These are phyloP conservation scores for Leucaena leucocephala DNA, from an alignment of 306 rosid genomes.

Conservation along the genomic window DNA sequence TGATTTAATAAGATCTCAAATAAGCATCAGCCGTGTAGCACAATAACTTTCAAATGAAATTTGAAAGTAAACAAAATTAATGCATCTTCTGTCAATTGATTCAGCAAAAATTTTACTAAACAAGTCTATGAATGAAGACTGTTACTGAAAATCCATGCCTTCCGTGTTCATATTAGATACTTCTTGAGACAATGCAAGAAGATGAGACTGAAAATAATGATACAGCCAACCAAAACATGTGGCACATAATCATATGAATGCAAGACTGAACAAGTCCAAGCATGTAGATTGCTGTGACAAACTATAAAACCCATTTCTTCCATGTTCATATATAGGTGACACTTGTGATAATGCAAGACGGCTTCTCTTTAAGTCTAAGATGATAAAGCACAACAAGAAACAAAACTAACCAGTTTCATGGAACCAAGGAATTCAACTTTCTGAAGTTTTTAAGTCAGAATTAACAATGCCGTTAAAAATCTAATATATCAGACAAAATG, in stretches of 20 bases:
- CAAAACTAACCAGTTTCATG: background rate
- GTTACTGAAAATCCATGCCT: background rate
- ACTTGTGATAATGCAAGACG: background rate
- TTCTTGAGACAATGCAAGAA: background rate
- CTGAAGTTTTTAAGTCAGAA: background rate
- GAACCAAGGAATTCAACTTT: background rate
- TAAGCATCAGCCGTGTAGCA: background rate
- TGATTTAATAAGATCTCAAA: slow-evolving; percentile 6
- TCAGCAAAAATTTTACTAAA: background rate
- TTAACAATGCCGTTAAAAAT: background rate
- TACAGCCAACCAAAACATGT: background rate
- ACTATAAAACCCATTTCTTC: background rate
- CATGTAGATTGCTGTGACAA: background rate
- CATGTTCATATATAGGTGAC: background rate
- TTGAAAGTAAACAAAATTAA: background rate
- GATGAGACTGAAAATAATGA: background rate
- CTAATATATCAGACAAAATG: background rate
- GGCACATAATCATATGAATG: background rate
- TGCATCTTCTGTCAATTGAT: background rate
- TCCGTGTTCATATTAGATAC: background rate
- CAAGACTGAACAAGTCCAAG: background rate
- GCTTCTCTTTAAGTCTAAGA: background rate
- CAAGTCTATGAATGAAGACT: background rate
- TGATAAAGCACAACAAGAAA: background rate
- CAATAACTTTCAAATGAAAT: slow-evolving; percentile 8